phyloP scores from a whole-genome alignment of 1,139 yeast genomes.

The Sugiyamaella paludigena region DNA sequence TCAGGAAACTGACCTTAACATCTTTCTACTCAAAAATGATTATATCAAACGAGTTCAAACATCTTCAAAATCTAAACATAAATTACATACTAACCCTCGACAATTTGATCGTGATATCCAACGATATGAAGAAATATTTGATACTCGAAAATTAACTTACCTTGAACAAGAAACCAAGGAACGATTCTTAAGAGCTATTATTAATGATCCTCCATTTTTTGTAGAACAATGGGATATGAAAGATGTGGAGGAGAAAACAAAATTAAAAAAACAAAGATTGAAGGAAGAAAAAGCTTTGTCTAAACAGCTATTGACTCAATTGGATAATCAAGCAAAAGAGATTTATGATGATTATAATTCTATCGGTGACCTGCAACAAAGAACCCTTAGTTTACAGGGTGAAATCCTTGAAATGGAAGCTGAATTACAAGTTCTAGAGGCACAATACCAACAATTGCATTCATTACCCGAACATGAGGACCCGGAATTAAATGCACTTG shows the following conservation, averaged over 20 bases:
- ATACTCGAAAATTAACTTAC: slow-evolving; percentile 57
- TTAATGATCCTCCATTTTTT: slow-evolving; percentile 38
- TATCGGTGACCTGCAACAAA: slow-evolving; percentile 10
- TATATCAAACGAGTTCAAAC: slow-evolving; percentile 17
- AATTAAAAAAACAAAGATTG: slow-evolving; percentile 31
- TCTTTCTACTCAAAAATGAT: slow-evolving; percentile 20
- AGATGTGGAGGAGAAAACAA: slow-evolving; percentile 33
- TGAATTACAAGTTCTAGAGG: slow-evolving; percentile 27
- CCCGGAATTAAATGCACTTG: slow-evolving; percentile 28
- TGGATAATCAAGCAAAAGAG: slow-evolving; percentile 17
- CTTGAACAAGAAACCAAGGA: slow-evolving; percentile 69
- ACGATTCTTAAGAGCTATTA: slow-evolving; percentile 49
- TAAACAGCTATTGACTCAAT: slow-evolving; percentile 2
- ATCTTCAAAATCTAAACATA: slow-evolving; percentile 15
- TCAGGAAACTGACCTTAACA: slow-evolving; percentile 13
- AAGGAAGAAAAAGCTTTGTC: slow-evolving; percentile 22
- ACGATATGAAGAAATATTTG: slow-evolving; percentile 41
- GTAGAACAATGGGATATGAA: slow-evolving; percentile 36
- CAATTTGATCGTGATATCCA: slow-evolving; percentile 31
- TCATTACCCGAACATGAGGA: slow-evolving; percentile 24
- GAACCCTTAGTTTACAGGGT: slow-evolving; percentile 18
- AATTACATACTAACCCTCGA: slow-evolving; percentile 25
- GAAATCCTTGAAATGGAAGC: slow-evolving; percentile 31
- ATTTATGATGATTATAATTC: slow-evolving; percentile 17
- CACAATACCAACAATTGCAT: slow-evolving; percentile 20